Evolutionary conservation across 192 early-diverging fungal genomes (phyloP).

Genomic region (Backusella morwellensis): DNA sequence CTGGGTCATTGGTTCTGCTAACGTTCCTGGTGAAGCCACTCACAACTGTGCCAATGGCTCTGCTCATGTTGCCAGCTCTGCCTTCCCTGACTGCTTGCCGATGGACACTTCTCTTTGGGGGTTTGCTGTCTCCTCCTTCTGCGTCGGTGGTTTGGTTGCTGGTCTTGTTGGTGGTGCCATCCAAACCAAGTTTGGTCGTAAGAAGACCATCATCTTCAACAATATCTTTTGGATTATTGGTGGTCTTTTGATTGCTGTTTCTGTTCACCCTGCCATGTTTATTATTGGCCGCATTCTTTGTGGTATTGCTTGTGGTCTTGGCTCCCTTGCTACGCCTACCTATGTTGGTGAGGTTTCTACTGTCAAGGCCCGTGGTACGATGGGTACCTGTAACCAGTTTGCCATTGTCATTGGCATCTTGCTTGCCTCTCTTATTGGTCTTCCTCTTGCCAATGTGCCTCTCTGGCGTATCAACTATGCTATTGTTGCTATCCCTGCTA

Average conservation of each 20-base stretch:
- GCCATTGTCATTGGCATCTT: conserved; percentile 78
- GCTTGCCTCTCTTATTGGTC: conserved; percentile 60
- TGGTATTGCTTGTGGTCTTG: conserved; percentile 72
- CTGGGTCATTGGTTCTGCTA: conserved; percentile 45
- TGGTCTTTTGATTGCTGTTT: conserved; percentile 59
- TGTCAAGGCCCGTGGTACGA: conserved; percentile 57
- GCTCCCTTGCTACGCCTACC: conserved; percentile 51
- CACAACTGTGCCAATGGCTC: conserved; percentile 16
- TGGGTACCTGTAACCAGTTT: conserved; percentile 77
- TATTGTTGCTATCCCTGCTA: conserved; percentile 52
- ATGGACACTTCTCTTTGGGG: conserved; percentile 36
- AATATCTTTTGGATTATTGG: conserved; percentile 68
- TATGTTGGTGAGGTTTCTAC: conserved; percentile 81
- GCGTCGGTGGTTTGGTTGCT: conserved; percentile 55
- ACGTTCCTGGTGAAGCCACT: conserved; percentile 37
- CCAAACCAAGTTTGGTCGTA: conserved; percentile 42
- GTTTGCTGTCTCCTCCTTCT: conserved; percentile 43
- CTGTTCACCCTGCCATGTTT: conserved; percentile 58
- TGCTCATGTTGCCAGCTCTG: background rate
- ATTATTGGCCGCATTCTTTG: conserved; percentile 69
- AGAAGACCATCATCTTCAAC: conserved; percentile 56
- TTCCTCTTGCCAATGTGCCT: conserved; percentile 56
- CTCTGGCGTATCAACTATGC: conserved; percentile 72
- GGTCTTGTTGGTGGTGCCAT: conserved; percentile 51
- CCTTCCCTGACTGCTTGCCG: conserved; percentile 30